Evolutionary conservation across 495 filamentous ascomycete species (phyloP).

Genomic region (Bacidia gigantensis): DNA sequence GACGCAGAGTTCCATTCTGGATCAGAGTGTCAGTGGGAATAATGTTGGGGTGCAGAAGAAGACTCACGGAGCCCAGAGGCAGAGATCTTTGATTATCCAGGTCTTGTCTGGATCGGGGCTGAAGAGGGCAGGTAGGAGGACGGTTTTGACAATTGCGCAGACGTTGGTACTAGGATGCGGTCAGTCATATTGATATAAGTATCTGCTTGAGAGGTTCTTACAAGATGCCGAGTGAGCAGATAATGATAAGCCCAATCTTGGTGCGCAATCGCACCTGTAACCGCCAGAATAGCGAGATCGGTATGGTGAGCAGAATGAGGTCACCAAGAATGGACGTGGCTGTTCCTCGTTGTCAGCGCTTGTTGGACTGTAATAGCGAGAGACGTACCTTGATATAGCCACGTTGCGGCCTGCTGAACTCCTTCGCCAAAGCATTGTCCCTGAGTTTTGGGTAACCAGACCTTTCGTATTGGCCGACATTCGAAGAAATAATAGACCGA

Average conservation of each 20-base stretch:
- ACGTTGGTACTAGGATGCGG: slow-evolving; percentile 1
- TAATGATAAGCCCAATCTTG: slow-evolving; percentile 5
- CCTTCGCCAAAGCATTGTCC: slow-evolving; percentile 1
- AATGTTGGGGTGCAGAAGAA: not conserved
- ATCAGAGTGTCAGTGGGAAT: not conserved
- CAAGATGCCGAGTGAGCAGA: slow-evolving; percentile 9
- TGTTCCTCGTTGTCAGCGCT: not conserved
- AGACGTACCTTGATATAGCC: slow-evolving; percentile 7
- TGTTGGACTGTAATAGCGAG: not conserved
- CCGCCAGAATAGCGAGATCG: slow-evolving; percentile 7
- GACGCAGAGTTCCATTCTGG: slow-evolving; percentile 8
- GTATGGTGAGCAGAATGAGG: slow-evolving; percentile 5
- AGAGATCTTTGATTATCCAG: slow-evolving; percentile 6
- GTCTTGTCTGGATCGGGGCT: slow-evolving; percentile 9
- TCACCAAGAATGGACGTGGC: slow-evolving; percentile 3
- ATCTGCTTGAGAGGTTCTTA: not conserved
- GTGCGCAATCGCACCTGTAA: slow-evolving; percentile 7
- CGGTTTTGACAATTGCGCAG: slow-evolving; percentile 8
- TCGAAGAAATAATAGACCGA: slow-evolving; percentile 10
- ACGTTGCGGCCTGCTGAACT: not conserved
- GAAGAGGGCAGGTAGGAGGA: slow-evolving; percentile 1
- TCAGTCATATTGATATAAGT: not conserved
- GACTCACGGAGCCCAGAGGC: slow-evolving; percentile 11
- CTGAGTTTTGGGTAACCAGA: slow-evolving; percentile 2
- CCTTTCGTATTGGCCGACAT: slow-evolving; percentile 7